phyloP scores from a whole-genome alignment of 306 rosid genomes.

The Leucaena leucocephala region DNA sequence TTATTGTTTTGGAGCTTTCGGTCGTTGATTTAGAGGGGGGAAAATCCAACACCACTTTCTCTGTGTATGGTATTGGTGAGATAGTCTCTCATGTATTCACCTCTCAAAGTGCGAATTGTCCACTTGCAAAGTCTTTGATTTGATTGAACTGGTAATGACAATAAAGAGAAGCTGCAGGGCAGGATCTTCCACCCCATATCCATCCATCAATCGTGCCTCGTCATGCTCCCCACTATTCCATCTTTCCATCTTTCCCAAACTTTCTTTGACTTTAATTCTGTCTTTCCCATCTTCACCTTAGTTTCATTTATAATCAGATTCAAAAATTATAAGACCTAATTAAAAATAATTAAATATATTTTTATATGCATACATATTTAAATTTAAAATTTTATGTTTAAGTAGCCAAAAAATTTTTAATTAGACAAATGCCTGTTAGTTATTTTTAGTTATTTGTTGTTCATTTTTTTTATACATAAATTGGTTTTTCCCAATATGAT shows the following conservation, averaged over 20 bases:
- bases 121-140: neutral
- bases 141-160: neutral
- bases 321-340: too few relatives aligned
- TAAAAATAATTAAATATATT: too few relatives aligned
- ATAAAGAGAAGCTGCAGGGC: neutral
- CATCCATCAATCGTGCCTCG: neutral
- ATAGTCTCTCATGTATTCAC: neutral
- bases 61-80: too few relatives aligned
- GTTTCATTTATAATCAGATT: too few relatives aligned
- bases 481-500: neutral
- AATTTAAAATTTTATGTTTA: too few relatives aligned
- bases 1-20: too few relatives aligned
- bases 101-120: slow-evolving; percentile 5
- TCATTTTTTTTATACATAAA: neutral
- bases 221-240: neutral
- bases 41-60: neutral
- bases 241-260: neutral
- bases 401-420: too few relatives aligned
- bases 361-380: too few relatives aligned
- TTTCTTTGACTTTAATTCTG: slow-evolving; percentile 9
- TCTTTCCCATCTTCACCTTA: neutral
- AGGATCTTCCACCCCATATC: too few relatives aligned
- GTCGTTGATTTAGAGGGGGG: neutral
- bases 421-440: too few relatives aligned
- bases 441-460: neutral